Percentiles rank a stretch among this genome's conserved stretches.
Conservation (phyloP, 768 basidiomycete species). For the Pholiota microspora region DNA sequence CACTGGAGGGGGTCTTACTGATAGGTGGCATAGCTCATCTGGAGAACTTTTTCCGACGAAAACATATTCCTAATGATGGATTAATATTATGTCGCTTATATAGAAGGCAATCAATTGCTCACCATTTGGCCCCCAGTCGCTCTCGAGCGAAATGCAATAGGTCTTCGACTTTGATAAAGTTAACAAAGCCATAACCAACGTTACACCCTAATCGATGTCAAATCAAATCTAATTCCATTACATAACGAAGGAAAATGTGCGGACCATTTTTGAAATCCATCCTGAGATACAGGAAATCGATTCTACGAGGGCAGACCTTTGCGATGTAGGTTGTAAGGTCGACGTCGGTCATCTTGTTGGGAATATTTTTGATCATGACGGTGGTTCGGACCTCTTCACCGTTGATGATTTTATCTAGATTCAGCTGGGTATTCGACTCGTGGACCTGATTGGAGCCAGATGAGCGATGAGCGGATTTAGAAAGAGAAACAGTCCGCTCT, state of each 20-base stretch:
- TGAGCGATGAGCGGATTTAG: no score
- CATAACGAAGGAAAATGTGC: constrained; percentile 15
- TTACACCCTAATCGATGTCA: constrained; percentile 55
- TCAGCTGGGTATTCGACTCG: constrained; percentile 42
- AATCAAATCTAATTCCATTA: constrained; percentile 1
- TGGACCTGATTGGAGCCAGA: background rate
- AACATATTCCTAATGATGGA: constrained; percentile 74
- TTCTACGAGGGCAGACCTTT: constrained; percentile 69
- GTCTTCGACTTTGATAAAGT: constrained; percentile 80
- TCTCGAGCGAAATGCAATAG: constrained; percentile 72
- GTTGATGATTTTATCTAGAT: constrained; percentile 69
- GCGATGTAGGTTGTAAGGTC: constrained; percentile 68
- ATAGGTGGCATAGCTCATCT: constrained; percentile 92
- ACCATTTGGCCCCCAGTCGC: constrained; percentile 83
- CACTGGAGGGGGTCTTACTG: constrained; percentile 56
- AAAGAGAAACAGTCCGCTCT: no score
- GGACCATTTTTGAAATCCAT: constrained; percentile 84
- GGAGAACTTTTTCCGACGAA: constrained; percentile 85
- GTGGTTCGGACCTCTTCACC: constrained; percentile 82
- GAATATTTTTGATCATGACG: constrained; percentile 91
- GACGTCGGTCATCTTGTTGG: constrained; percentile 85
- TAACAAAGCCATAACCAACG: constrained; percentile 86
- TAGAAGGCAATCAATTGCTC: constrained; percentile 13
- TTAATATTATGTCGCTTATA: background rate
- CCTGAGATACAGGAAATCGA: constrained; percentile 85